Evolutionary conservation across 2,329 filamentous ascomycete genomes (phyloP).

Genomic region (Neofusicoccum laricinum): DNA sequence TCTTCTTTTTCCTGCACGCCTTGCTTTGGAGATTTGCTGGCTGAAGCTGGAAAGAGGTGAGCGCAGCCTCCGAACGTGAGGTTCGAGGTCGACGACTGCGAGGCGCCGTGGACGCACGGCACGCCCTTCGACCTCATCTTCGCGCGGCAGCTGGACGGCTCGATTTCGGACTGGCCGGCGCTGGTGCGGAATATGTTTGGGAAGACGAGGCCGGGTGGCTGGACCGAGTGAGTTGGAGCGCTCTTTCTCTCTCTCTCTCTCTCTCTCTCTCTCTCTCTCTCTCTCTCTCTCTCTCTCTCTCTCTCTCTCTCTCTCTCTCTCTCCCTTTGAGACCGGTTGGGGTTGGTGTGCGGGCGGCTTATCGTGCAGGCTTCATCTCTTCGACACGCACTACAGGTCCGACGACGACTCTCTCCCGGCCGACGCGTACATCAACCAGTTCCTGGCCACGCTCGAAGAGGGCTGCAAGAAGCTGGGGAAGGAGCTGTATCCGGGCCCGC

Average conservation of each 20-base stretch:
- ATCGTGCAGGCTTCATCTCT: constrained; percentile 39
- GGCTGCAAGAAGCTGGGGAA: constrained; percentile 18
- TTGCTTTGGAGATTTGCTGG: too few relatives aligned
- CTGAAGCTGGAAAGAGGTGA: too few relatives aligned
- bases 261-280: too few relatives aligned
- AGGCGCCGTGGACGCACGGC: constrained; percentile 55
- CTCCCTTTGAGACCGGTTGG: too few relatives aligned
- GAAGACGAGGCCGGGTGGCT: constrained; percentile 42
- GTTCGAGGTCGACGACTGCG: constrained; percentile 63
- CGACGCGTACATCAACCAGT: constrained; percentile 5
- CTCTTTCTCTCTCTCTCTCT: too few relatives aligned
- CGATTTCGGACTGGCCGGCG: constrained; percentile 53
- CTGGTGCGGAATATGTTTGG: constrained; percentile 45
- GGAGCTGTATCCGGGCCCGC: constrained; percentile 25
- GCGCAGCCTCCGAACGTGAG: constrained; percentile 58
- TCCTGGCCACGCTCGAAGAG: constrained; percentile 1
- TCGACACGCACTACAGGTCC: constrained; percentile 40
- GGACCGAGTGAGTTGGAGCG: constrained; percentile 42
- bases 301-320: too few relatives aligned
- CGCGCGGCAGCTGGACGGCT: constrained; percentile 49
- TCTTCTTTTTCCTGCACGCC: too few relatives aligned
- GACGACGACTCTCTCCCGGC: constrained; percentile 32
- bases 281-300: too few relatives aligned
- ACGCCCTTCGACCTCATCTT: constrained; percentile 57
- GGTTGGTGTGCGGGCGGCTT: too few relatives aligned